phyloP scores from a whole-genome alignment of 257 asterid species.

The Scutellaria barbata region DNA sequence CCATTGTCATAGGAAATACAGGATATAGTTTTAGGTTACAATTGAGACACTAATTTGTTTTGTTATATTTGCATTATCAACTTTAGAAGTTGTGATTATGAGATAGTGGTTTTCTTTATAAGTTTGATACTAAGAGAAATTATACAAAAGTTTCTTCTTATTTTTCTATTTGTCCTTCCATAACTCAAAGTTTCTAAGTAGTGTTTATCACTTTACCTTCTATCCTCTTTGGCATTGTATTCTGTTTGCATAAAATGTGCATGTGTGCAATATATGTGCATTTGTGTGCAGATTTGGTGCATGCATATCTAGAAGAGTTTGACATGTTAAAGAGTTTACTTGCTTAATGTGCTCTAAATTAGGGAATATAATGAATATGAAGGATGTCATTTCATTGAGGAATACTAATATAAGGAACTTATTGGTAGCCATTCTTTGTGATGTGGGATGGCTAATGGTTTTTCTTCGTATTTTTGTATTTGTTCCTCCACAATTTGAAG shows the following conservation, averaged over 20 bases:
- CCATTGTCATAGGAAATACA: background rate
- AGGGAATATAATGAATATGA: constrained; percentile 20
- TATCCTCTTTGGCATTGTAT: background rate
- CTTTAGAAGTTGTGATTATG: background rate
- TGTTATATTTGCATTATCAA: background rate
- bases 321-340: background rate
- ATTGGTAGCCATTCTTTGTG: constrained; percentile 5
- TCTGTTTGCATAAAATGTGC: background rate
- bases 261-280: background rate
- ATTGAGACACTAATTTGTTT: background rate
- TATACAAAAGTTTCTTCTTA: no score
- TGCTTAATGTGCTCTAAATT: background rate
- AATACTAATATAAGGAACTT: background rate
- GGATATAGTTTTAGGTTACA: background rate
- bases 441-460: background rate
- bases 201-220: background rate
- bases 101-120: background rate
- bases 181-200: background rate
- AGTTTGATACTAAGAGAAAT: background rate
- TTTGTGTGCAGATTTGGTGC: background rate
- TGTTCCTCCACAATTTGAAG: background rate
- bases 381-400: constrained; percentile 27
- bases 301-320: background rate
- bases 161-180: background rate
- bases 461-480: background rate